Conservation (phyloP, 2,329 filamentous ascomycete species). For the Trichothecium sympodiale region DNA sequence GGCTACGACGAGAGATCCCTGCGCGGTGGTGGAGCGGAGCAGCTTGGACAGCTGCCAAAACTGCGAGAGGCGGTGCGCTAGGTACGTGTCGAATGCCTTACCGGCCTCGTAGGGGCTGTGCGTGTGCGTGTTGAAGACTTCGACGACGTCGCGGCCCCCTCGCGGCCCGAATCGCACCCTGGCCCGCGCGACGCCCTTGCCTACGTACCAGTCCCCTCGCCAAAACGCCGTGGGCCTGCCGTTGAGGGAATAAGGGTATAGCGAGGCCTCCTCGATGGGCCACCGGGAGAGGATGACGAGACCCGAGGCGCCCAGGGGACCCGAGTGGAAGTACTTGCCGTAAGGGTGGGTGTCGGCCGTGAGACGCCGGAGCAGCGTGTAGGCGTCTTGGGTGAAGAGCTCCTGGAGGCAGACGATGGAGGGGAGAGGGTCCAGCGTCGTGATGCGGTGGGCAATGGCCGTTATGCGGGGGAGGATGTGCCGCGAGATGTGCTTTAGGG, state of each 20-base stretch:
- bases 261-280: slow-evolving; percentile 82
- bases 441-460: slow-evolving; percentile 76
- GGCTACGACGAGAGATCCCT: slow-evolving; percentile 62
- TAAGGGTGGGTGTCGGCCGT: slow-evolving; percentile 70
- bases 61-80: slow-evolving; percentile 83
- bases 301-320: slow-evolving; percentile 71
- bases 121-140: slow-evolving; percentile 78
- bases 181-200: slow-evolving; percentile 84
- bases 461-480: slow-evolving; percentile 65
- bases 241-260: slow-evolving; percentile 83
- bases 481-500: slow-evolving; percentile 75
- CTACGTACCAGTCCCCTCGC: slow-evolving; percentile 91
- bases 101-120: slow-evolving; percentile 82
- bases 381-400: slow-evolving; percentile 84
- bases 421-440: slow-evolving; percentile 54
- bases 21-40: slow-evolving; percentile 71
- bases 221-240: slow-evolving; percentile 89
- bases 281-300: slow-evolving; percentile 82
- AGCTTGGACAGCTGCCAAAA: slow-evolving; percentile 92
- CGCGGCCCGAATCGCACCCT: slow-evolving; percentile 61
- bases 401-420: slow-evolving; percentile 91
- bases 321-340: slow-evolving; percentile 86
- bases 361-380: slow-evolving; percentile 61
- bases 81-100: slow-evolving; percentile 65
- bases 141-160: slow-evolving; percentile 54